Evolutionary conservation across 495 filamentous ascomycete species (phyloP).

Genomic region (Paragyromitra xinjiangensis): DNA sequence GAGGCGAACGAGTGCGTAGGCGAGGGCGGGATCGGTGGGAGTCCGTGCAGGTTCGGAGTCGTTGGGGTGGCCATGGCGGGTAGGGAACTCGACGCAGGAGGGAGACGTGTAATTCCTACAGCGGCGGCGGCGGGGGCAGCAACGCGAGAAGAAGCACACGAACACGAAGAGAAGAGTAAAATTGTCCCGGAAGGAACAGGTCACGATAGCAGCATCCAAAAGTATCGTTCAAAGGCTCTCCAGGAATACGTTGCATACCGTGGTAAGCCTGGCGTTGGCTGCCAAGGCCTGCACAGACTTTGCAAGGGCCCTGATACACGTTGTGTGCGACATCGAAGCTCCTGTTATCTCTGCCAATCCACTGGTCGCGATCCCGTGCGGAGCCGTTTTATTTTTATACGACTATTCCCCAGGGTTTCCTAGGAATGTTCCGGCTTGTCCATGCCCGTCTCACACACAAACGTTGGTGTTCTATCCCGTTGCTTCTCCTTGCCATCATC

Average conservation of each 20-base stretch:
- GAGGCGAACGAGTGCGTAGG: constrained; percentile 70
- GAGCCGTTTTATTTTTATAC: not conserved
- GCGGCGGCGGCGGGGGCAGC: constrained; percentile 4
- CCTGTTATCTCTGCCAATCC: constrained; percentile 27
- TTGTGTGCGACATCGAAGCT: constrained; percentile 22
- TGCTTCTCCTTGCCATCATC: constrained; percentile 4
- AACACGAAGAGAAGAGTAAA: constrained; percentile 12
- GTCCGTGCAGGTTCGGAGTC: constrained; percentile 29
- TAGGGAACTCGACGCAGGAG: constrained; percentile 21
- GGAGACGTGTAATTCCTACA: constrained; percentile 24
- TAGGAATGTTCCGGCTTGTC: constrained; percentile 15
- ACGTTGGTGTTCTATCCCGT: constrained; percentile 13
- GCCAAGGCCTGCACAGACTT: constrained; percentile 42
- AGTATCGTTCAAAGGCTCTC: constrained; percentile 37
- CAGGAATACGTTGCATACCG: constrained; percentile 9
- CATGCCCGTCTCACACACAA: constrained; percentile 20
- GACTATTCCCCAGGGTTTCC: not conserved
- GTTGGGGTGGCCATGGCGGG: constrained; percentile 46
- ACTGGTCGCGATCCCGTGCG: constrained; percentile 18
- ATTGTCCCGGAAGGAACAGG: not conserved
- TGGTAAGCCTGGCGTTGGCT: constrained; percentile 25
- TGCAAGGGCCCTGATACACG: constrained; percentile 27
- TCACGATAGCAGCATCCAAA: constrained; percentile 37
- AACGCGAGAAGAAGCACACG: constrained; percentile 9
- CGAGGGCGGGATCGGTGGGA: constrained; percentile 63